Conservation (phyloP, 192 early-diverging fungal genomes). For the Physocladia obscura region DNA sequence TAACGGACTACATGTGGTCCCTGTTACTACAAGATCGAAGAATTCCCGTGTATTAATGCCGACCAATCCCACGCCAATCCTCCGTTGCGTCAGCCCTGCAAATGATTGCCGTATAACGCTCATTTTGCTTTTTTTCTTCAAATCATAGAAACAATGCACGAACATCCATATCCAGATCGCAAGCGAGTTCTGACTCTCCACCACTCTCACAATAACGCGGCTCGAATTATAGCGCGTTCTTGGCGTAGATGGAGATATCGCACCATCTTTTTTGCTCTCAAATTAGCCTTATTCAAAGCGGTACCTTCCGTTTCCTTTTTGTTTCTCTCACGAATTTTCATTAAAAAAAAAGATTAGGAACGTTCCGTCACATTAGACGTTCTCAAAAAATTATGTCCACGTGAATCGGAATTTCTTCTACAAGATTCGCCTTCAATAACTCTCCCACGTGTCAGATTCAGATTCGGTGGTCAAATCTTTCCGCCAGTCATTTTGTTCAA, state of each 20-base stretch:
- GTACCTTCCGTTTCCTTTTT: constrained; percentile 11
- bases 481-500: constrained; percentile 54
- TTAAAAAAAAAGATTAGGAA: constrained; percentile 35
- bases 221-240: constrained; percentile 29
- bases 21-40: too few relatives aligned
- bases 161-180: too few relatives aligned
- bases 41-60: too few relatives aligned
- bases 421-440: constrained; percentile 45
- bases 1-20: too few relatives aligned
- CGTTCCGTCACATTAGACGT: constrained; percentile 45
- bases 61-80: too few relatives aligned
- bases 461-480: constrained; percentile 48
- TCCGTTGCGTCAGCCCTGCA: too few relatives aligned
- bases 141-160: too few relatives aligned
- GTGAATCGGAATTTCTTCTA: constrained; percentile 49
- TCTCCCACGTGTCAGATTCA: constrained; percentile 46
- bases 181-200: too few relatives aligned
- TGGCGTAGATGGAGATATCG: constrained; percentile 37
- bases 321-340: too few relatives aligned
- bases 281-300: constrained; percentile 38
- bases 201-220: too few relatives aligned
- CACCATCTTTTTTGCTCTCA: constrained; percentile 37
- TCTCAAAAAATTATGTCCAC: constrained; percentile 43
- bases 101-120: too few relatives aligned
- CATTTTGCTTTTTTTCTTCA: too few relatives aligned